These are phyloP conservation scores for Phytophthora sansomeana DNA, from an alignment of 352 stramenopile species.

Conservation along the genomic window DNA sequence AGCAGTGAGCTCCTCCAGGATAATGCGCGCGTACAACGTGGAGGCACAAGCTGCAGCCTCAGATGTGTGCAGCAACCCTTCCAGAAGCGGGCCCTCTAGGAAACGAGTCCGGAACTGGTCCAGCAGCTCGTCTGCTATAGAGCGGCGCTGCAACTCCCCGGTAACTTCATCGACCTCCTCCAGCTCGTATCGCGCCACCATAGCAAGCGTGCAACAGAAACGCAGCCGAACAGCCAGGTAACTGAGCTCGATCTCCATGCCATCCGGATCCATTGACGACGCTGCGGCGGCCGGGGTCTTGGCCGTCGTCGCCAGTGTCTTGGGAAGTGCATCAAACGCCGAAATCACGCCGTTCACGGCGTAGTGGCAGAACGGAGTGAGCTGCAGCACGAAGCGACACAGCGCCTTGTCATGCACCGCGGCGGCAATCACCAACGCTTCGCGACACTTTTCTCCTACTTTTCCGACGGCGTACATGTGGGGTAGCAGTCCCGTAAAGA, in stretches of 20 bases:
- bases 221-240: slow-evolving; percentile 71
- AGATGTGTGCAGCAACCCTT: slow-evolving; percentile 75
- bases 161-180: slow-evolving; percentile 55
- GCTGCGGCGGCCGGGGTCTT: slow-evolving; percentile 30
- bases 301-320: slow-evolving; percentile 53
- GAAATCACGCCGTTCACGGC: slow-evolving; percentile 86
- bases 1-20: slow-evolving; percentile 81
- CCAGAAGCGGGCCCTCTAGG: slow-evolving; percentile 68
- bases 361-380: slow-evolving; percentile 91
- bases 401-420: slow-evolving; percentile 79
- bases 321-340: slow-evolving; percentile 82
- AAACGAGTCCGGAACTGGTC: slow-evolving; percentile 79
- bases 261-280: slow-evolving; percentile 28
- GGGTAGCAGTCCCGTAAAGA: slow-evolving; percentile 84
- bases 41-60: slow-evolving; percentile 69
- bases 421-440: slow-evolving; percentile 84
- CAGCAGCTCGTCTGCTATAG: slow-evolving; percentile 81
- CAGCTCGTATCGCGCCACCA: slow-evolving; percentile 83
- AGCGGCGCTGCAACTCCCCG: slow-evolving; percentile 48
- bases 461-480: slow-evolving; percentile 89
- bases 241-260: slow-evolving; percentile 62
- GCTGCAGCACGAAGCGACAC: slow-evolving; percentile 83
- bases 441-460: slow-evolving; percentile 83
- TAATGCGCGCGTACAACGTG: slow-evolving; percentile 80
- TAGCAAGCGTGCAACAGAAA: slow-evolving; percentile 86